Evolutionary conservation across 164 flowering plant species (phyloP), one percentile per base, ranked within the genome.

Genomic region (Sedum album): DNA sequence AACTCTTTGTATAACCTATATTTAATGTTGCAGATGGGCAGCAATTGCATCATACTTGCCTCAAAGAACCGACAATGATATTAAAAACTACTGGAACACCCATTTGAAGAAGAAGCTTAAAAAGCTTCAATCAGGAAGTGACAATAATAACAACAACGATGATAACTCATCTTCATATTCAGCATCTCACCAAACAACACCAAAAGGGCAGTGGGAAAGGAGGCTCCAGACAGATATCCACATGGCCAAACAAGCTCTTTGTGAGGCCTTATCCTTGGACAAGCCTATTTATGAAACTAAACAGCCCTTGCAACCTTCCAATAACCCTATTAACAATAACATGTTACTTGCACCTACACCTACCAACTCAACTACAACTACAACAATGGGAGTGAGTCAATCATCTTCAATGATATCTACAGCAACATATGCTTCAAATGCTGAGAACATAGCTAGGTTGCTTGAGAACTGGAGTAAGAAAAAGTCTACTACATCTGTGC

Each of bases 361-460:
- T 7, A 57, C 62, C 60, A 23, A 53, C 30, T 21, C 28, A 53
- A 13, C 48, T 44, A 3, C 38, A 7, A n/a, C 2, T 5, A 3
- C 62, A 57, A 57, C 33, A 57, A 57, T 57, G 31, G 62, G 20
- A 57, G 9, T 28, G 62, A 57, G 20, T 13, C 20, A 57, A 4
- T 14, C 33, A 26, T 13, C 62, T 57, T 57, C 15, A 8, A 21
- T 25, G 48, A 28, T 44, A 9, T 23, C 66, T 35, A 38, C 48
- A 18, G 13, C 67, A 36, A 65, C 67, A 35, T 65, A 65, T 9
- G 67, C 46, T 65, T 65, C 67, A 11, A 65, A 28, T 38, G 67
- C 67, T 65, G 67, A 65, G 30, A 65, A 65, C 67, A 65, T 65
- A 9, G 67, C 67, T 18, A 65, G 30, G 67, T 7, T 65, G 67